phyloP scores from a whole-genome alignment of 176 grass and related monocot genomes.

The Raddia distichophylla region DNA sequence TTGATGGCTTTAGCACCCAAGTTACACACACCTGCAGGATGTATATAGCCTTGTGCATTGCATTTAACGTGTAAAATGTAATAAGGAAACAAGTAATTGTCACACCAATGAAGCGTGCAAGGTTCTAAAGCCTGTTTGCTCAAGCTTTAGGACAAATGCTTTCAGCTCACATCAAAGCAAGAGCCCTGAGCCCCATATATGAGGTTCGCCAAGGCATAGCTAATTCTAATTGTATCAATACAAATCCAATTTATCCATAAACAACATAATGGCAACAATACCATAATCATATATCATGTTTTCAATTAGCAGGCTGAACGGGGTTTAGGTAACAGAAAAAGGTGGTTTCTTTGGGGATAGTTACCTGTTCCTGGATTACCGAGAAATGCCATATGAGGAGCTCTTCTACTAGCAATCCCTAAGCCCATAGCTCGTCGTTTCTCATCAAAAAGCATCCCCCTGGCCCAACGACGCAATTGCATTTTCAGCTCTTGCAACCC shows the following conservation, averaged over 20 bases:
- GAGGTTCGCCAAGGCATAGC: conserved; percentile 14
- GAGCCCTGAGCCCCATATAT: not conserved
- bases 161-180: conserved; percentile 21
- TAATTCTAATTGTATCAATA: conserved; percentile 18
- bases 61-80: conserved; percentile 13
- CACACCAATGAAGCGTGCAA: not conserved
- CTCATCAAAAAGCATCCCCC: conserved; percentile 98
- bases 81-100: not conserved
- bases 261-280: conserved; percentile 16
- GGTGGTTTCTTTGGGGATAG: not conserved
- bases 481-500: conserved; percentile 88
- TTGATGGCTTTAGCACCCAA: conserved; percentile 6
- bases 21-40: conserved; percentile 10
- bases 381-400: conserved; percentile 96
- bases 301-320: conserved; percentile 27
- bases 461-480: conserved; percentile 88
- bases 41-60: conserved; percentile 7
- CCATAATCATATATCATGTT: conserved; percentile 5
- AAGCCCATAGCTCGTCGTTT: conserved; percentile 87
- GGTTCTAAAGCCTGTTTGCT: not conserved
- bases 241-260: not conserved
- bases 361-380: conserved; percentile 98
- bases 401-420: conserved; percentile 75
- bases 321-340: not conserved
- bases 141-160: conserved; percentile 19